Base-by-base conservation (phyloP, 805 yeast species). In the Ogataea corticis region DNA sequence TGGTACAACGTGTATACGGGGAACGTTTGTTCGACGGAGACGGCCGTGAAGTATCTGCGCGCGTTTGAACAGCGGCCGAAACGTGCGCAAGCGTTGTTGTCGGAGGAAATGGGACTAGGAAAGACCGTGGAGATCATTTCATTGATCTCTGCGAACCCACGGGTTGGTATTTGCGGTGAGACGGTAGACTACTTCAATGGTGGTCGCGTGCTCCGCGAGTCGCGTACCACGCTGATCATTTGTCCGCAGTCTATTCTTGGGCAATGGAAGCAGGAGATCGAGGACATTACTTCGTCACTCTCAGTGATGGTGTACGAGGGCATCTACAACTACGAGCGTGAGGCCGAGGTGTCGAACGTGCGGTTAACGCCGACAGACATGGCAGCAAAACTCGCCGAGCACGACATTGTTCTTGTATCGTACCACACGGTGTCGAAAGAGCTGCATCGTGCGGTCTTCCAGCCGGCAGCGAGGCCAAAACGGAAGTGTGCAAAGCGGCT, bases 61-160 rank as follows among this genome's bases (percentile, higher is more conserved):
- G 21, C 48, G 2, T 37, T 25, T 0, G 42, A 55, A 1, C 41
- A 41, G 14, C 19, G 37, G 3, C 44, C 38, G 9, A 54, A 57
- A 7, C 56, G 59, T 2, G 82, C 77, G 0, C 72, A 75, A 41
- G 97, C 95, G 0, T 67, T 94, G 7, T 63, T 94, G 28, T 85
- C 94, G 1, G 99, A 92, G 58, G 99, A 94, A 64, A 94, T 94
- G 99, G 99, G 99, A 0, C 73, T 94, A 7, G 99, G 99, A 0
- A 94, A 94, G 59, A 92, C 99, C 0, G 82, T 94, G 3, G 99
- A 94, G 61, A 71, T 90, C 12, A 71, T 87, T 2, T 72, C 96
- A 0, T 67, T 92, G 32, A 66, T 85, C 0, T 59, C 81, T 2
- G 58, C 82, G 40, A 85, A 94, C 61, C 81, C 70, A 27, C 66